phyloP scores from a whole-genome alignment of 257 asterid genomes.

The Jacaranda copaia region DNA sequence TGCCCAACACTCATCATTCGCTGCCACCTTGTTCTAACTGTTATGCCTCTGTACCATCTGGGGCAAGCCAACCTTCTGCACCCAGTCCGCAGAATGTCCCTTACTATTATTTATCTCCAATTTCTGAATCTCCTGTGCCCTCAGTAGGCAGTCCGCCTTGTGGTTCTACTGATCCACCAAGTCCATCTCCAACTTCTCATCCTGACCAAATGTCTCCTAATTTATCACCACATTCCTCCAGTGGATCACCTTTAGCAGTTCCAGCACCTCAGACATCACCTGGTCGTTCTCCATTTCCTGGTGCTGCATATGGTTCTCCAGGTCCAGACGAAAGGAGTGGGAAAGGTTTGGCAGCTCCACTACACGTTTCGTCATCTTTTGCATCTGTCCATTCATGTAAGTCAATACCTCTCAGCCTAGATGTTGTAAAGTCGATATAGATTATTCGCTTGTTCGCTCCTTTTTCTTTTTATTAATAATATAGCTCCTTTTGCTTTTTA shows the following conservation, averaged over 20 bases:
- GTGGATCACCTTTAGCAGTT: conserved; percentile 42
- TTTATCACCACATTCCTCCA: conserved; percentile 46
- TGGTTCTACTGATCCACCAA: conserved; percentile 47
- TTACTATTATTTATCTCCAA: conserved; percentile 36
- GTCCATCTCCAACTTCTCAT: conserved; percentile 51
- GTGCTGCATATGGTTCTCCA: conserved; percentile 41
- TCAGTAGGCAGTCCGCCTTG: conserved; percentile 37
- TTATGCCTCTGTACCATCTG: conserved; percentile 43
- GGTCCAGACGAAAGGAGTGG: conserved; percentile 34
- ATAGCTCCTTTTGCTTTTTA: not conserved
- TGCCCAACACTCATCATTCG: conserved; percentile 42
- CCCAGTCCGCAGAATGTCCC: conserved; percentile 36
- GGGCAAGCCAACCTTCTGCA: conserved; percentile 37
- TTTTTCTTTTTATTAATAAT: not conserved
- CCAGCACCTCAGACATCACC: conserved; percentile 40
- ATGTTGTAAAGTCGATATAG: conserved; percentile 18
- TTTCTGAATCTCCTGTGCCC: conserved; percentile 45
- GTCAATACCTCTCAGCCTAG: conserved; percentile 39
- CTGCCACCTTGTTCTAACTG: conserved; percentile 42
- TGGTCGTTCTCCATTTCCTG: conserved; percentile 54
- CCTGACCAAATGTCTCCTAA: conserved; percentile 37
- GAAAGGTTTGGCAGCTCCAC: conserved; percentile 47
- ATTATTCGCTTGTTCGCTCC: not conserved
- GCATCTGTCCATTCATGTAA: conserved; percentile 58
- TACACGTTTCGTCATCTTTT: conserved; percentile 49